Evolutionary conservation across 306 rosid genomes (phyloP).

Genomic region (Notholithocarpus densiflorus): DNA sequence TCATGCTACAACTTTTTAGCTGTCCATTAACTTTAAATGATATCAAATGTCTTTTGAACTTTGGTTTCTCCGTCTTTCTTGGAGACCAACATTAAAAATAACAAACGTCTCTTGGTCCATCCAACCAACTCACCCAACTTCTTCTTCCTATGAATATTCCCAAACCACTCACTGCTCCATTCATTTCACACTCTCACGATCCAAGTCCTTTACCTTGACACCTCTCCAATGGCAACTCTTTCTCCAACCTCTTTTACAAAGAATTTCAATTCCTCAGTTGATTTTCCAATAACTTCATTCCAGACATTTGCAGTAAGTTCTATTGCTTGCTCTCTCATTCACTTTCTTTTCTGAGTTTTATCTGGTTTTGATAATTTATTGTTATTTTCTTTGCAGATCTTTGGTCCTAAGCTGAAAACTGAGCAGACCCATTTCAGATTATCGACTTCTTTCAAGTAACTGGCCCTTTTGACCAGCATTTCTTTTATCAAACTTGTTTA

Average conservation of each 20-base stretch:
- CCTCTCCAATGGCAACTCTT: constrained; percentile 60
- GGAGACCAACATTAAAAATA: constrained; percentile 39
- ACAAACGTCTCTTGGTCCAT: constrained; percentile 36
- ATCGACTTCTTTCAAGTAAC: constrained; percentile 41
- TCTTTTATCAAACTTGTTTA: not conserved
- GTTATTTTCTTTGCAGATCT: constrained; percentile 40
- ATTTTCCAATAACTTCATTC: constrained; percentile 13
- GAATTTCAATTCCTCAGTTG: constrained; percentile 20
- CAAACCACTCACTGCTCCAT: constrained; percentile 7
- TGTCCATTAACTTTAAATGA: too few species aligned
- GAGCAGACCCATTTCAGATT: constrained; percentile 45
- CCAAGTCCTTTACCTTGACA: not conserved
- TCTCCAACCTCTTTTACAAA: constrained; percentile 40
- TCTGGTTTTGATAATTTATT: constrained; percentile 6
- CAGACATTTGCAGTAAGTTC: constrained; percentile 34
- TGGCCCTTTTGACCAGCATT: not conserved
- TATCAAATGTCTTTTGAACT: constrained; percentile 10
- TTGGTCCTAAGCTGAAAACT: constrained; percentile 35
- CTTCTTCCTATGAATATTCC: constrained; percentile 25
- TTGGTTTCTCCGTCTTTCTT: constrained; percentile 95
- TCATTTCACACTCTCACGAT: constrained; percentile 1
- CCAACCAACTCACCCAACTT: constrained; percentile 40
- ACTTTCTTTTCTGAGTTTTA: not conserved
- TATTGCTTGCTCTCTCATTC: not conserved
- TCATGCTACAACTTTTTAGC: too few species aligned